These are phyloP conservation scores for Vanrija sp. DNA, from an alignment of 1,284 basidiomycete genomes.

Conservation along the genomic window DNA sequence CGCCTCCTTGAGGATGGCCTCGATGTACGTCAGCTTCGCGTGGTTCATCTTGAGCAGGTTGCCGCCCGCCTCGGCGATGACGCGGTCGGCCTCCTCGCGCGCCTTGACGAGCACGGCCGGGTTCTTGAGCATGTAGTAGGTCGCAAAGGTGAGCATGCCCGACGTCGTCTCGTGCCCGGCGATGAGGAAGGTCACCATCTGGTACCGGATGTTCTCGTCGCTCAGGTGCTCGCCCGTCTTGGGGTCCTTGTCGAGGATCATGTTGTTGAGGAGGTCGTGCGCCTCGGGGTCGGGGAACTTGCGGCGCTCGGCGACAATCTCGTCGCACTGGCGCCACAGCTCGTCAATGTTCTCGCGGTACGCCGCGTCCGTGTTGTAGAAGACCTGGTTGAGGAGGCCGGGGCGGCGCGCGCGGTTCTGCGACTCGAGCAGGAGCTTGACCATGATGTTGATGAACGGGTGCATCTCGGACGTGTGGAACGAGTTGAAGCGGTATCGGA, in stretches of 20 bases:
- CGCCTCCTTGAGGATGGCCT: conserved; percentile 54
- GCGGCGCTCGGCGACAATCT: conserved; percentile 15
- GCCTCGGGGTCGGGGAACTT: conserved; percentile 14
- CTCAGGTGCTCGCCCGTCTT: conserved; percentile 53
- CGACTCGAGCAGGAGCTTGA: conserved; percentile 13
- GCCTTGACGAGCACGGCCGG: conserved; percentile 54
- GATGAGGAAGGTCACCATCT: conserved; percentile 58
- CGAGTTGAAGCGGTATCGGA: conserved; percentile 51
- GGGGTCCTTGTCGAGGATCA: conserved; percentile 54
- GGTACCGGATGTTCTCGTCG: conserved; percentile 53
- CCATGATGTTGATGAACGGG: conserved; percentile 47
- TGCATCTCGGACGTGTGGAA: conserved; percentile 45
- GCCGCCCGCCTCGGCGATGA: conserved; percentile 29
- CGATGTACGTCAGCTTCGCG: conserved; percentile 54
- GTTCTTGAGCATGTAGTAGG: conserved; percentile 54
- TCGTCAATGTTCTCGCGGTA: conserved; percentile 10
- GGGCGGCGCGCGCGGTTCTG: conserved; percentile 3
- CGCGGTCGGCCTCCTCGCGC: conserved; percentile 57
- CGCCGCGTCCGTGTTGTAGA: conserved; percentile 5
- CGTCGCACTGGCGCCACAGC: conserved; percentile 13
- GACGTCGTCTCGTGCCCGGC: conserved; percentile 58
- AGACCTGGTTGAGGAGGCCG: conserved; percentile 1
- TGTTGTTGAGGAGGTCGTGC: conserved; percentile 52
- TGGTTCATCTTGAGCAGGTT: conserved; percentile 15
- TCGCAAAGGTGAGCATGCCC: conserved; percentile 28